Conservation (phyloP, 2,329 filamentous ascomycete species). For the Aspergillus pseudonomiae region DNA sequence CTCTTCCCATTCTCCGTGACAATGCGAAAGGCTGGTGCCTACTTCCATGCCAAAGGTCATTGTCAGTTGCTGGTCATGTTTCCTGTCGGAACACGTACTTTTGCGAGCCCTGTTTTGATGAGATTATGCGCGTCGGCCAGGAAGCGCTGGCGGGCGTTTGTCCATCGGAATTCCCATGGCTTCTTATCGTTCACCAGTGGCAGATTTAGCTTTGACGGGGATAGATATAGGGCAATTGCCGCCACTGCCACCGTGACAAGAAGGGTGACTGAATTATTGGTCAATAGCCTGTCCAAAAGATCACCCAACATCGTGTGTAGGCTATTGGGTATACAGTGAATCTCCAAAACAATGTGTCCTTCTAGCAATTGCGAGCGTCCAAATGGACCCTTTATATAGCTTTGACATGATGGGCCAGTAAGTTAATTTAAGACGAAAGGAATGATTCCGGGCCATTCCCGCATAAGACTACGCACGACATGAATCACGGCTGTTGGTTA, state of each 20-base stretch:
- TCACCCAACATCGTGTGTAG: background rate
- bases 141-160: background rate
- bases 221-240: background rate
- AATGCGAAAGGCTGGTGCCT: background rate
- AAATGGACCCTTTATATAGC: background rate
- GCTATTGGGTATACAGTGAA: background rate
- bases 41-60: background rate
- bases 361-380: background rate
- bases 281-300: background rate
- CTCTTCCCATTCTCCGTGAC: constrained; percentile 23
- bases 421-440: no score
- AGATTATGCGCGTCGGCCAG: background rate
- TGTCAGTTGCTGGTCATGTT: background rate
- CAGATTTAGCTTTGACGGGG: background rate
- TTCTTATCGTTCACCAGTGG: background rate
- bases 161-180: background rate
- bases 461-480: no score
- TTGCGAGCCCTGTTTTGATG: background rate
- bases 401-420: no score
- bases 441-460: no score
- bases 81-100: background rate
- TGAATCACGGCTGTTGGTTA: no score
- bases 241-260: background rate
- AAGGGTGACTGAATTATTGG: background rate
- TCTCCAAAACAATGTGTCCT: background rate